phyloP scores from a whole-genome alignment of 2,329 filamentous ascomycete genomes.

The Neonectria punicea region DNA sequence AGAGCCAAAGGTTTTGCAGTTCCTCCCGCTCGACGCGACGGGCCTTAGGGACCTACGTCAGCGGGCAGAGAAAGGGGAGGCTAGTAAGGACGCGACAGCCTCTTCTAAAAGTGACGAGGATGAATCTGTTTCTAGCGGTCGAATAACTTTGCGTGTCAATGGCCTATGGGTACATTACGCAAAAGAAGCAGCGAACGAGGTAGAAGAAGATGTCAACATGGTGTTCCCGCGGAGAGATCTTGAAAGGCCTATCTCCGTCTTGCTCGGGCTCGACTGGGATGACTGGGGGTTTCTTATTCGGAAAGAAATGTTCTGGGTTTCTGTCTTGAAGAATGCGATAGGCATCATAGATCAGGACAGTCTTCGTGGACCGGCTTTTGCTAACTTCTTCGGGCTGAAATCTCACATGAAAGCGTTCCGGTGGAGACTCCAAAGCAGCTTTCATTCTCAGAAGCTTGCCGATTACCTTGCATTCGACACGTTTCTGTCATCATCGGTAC shows the following conservation, averaged over 20 bases:
- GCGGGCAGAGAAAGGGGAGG: not conserved
- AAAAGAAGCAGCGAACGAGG: not conserved
- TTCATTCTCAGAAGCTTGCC: slow-evolving; percentile 8
- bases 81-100: not conserved
- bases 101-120: not conserved
- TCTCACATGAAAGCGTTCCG: not conserved
- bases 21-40: slow-evolving; percentile 9
- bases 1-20: slow-evolving; percentile 17
- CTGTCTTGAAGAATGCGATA: slow-evolving; percentile 4
- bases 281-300: slow-evolving; percentile 14
- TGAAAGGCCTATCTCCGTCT: slow-evolving; percentile 4
- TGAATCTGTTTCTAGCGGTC: not conserved
- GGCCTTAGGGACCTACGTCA: not conserved
- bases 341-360: not conserved
- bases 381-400: not conserved
- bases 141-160: not conserved
- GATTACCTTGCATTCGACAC: slow-evolving; percentile 12
- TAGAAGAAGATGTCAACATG: not conserved
- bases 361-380: not conserved
- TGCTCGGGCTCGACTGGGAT: slow-evolving; percentile 16
- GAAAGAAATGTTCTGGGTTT: slow-evolving; percentile 17
- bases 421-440: not conserved
- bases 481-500: not conserved
- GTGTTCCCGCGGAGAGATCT: slow-evolving; percentile 12
- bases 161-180: slow-evolving; percentile 5